Evolutionary conservation across 345 rosid species (phyloP).

Genomic region (Salix brachista): DNA sequence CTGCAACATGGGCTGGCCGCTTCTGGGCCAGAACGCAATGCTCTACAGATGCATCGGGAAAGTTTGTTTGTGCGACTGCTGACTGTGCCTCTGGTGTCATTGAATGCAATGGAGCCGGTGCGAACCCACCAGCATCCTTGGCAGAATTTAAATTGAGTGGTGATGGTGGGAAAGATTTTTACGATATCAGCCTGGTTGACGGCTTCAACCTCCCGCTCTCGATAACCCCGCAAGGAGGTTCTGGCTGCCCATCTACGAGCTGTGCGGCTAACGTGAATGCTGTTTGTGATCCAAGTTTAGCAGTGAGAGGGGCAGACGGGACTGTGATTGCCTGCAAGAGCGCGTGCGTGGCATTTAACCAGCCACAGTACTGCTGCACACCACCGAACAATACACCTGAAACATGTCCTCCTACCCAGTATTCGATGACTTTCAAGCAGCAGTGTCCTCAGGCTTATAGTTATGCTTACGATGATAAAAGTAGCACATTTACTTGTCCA

Average conservation of each 20-base stretch:
- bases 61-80: conserved; percentile 36
- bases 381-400: conserved; percentile 35
- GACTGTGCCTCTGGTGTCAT: conserved; percentile 34
- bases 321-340: conserved; percentile 11
- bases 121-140: conserved; percentile 18
- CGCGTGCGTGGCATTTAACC: background rate
- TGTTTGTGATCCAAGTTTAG: conserved; percentile 24
- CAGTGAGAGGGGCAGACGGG: conserved; percentile 17
- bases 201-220: no score
- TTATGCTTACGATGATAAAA: no score
- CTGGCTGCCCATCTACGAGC: no score
- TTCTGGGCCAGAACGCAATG: conserved; percentile 47
- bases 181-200: no score
- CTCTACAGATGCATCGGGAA: conserved; percentile 30
- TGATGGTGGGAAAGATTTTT: no score
- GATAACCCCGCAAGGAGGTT: no score
- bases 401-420: conserved; percentile 44
- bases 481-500: no score
- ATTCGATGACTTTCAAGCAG: no score
- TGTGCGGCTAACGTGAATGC: no score
- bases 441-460: no score
- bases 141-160: no score
- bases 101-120: conserved; percentile 38
- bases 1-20: conserved; percentile 45
- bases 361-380: conserved; percentile 44